These are phyloP conservation scores for Ganoderma sinense DNA, from an alignment of 1,284 basidiomycete genomes.

Conservation along the genomic window DNA sequence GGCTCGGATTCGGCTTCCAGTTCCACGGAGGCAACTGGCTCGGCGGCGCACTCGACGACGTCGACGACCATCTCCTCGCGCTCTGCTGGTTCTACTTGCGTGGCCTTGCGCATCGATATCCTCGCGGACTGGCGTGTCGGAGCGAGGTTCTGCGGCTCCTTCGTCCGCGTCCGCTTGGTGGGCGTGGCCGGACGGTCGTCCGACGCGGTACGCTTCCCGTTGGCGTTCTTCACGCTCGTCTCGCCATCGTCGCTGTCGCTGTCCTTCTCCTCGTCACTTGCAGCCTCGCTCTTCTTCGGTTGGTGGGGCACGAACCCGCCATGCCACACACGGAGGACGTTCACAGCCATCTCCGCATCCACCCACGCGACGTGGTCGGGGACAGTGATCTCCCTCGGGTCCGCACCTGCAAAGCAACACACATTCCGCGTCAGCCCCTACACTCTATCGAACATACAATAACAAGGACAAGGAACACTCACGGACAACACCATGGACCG, in stretches of 20 bases:
- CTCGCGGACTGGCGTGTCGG: background rate
- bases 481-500: constrained; percentile 21
- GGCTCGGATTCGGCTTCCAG: too few relatives aligned
- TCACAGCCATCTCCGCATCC: background rate
- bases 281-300: background rate
- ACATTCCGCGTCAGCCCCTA: background rate
- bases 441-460: background rate
- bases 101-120: background rate
- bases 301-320: background rate
- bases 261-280: background rate
- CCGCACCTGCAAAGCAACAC: background rate
- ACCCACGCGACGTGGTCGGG: background rate
- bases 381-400: constrained; percentile 1
- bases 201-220: background rate
- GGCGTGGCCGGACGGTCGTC: background rate
- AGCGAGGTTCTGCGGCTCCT: background rate
- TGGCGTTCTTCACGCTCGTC: background rate
- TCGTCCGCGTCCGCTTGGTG: background rate
- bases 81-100: background rate
- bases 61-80: background rate
- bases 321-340: background rate
- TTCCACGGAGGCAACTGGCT: too few relatives aligned
- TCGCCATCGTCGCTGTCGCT: background rate
- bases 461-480: constrained; percentile 7
- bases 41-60: too few relatives aligned